These are phyloP conservation scores for Hippophae gyantsensis DNA, from an alignment of 306 rosid species.

Conservation along the genomic window DNA sequence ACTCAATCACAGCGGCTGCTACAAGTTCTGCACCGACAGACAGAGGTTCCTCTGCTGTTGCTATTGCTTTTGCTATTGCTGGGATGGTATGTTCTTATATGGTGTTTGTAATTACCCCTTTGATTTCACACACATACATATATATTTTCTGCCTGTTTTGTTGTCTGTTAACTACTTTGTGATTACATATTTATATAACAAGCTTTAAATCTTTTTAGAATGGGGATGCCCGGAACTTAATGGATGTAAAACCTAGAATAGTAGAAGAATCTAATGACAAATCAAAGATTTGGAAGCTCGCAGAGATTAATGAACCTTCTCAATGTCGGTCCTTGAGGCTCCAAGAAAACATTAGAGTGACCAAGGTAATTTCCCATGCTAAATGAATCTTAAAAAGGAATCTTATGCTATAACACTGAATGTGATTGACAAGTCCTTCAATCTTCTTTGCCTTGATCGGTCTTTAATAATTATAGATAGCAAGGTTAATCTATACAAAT, in stretches of 20 bases:
- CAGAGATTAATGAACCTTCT: slow-evolving; percentile 69
- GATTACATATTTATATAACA: not conserved
- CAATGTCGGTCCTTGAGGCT: slow-evolving; percentile 86
- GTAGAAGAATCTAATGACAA: slow-evolving; percentile 90
- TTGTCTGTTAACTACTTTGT: slow-evolving; percentile 3
- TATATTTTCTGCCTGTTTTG: slow-evolving; percentile 2
- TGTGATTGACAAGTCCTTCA: too few species aligned
- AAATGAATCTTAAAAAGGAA: too few species aligned
- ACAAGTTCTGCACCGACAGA: slow-evolving; percentile 63
- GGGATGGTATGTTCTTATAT: slow-evolving; percentile 61
- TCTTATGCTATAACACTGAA: too few species aligned
- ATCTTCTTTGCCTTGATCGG: slow-evolving; percentile 4
- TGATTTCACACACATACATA: not conserved
- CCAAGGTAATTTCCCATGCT: slow-evolving; percentile 40
- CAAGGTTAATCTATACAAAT: slow-evolving; percentile 88
- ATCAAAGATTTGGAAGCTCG: slow-evolving; percentile 90
- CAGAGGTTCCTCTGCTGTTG: slow-evolving; percentile 57
- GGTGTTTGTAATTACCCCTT: not conserved
- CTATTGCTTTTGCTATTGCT: slow-evolving; percentile 54
- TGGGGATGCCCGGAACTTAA: slow-evolving; percentile 78
- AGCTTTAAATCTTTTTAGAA: slow-evolving; percentile 39
- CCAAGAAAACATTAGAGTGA: slow-evolving; percentile 63
- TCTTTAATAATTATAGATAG: slow-evolving; percentile 50
- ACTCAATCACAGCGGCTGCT: slow-evolving; percentile 71
- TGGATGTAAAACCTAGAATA: slow-evolving; percentile 90